Evolutionary conservation across 371 early-diverging fungal genomes (phyloP).

Genomic region (Lichtheimia hyalospora): DNA sequence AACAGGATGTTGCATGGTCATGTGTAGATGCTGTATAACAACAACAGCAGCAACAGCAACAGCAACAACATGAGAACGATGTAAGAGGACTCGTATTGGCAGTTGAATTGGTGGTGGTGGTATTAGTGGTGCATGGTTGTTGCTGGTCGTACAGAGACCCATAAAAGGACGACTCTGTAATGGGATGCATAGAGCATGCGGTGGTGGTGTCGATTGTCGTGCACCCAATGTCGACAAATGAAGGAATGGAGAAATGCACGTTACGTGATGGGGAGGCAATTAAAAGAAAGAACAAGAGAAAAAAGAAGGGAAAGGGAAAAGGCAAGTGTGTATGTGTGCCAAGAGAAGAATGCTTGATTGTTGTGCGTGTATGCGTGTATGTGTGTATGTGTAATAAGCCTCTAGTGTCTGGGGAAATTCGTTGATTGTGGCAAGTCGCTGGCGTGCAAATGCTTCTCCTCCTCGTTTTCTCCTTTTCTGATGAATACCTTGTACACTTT

Average conservation of each 20-base stretch:
- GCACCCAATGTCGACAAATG: not conserved
- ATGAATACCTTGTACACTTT: too few species aligned
- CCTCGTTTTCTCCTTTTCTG: not conserved
- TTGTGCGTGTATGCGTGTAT: not conserved
- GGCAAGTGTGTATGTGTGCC: not conserved
- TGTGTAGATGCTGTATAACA: not conserved
- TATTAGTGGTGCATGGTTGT: not conserved
- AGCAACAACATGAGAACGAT: not conserved
- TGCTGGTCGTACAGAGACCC: slow-evolving; percentile 4
- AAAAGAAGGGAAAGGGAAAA: not conserved
- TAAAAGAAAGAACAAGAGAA: not conserved
- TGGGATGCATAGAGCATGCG: slow-evolving; percentile 1
- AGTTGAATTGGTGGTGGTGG: too few species aligned
- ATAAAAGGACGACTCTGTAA: slow-evolving; percentile 2
- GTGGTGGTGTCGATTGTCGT: not conserved
- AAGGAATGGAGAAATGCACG: not conserved
- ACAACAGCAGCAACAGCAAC: slow-evolving; percentile 7
- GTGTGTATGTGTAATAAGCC: not conserved
- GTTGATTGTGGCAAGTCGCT: not conserved
- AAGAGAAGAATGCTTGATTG: not conserved
- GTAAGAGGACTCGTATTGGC: too few species aligned
- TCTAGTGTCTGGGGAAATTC: not conserved
- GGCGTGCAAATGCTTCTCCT: not conserved
- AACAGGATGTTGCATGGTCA: not conserved
- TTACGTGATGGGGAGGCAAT: not conserved